Conservation (phyloP, 2,329 filamentous ascomycete species). For the Fusarium algeriense region DNA sequence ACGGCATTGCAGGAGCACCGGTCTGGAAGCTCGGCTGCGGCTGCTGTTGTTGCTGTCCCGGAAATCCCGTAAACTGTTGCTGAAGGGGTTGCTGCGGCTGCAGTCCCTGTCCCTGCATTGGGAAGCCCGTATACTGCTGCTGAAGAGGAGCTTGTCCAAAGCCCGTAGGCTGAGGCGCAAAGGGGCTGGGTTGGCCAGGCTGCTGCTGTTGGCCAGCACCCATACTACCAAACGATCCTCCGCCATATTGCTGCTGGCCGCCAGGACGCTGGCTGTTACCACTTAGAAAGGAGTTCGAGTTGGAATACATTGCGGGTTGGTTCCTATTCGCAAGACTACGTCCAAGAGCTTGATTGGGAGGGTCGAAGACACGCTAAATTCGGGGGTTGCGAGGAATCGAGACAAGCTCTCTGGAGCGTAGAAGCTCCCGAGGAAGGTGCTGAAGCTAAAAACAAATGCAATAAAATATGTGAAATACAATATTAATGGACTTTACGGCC, state of each 20-base stretch:
- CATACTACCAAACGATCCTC: constrained; percentile 59
- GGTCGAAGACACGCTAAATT: constrained; percentile 35
- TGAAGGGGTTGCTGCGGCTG: constrained; percentile 72
- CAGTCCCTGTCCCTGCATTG: constrained; percentile 63
- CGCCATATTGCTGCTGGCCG: constrained; percentile 61
- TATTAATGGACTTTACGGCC: constrained; percentile 32
- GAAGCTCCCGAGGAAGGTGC: constrained; percentile 18
- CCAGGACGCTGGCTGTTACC: constrained; percentile 80
- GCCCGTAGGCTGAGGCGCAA: constrained; percentile 71
- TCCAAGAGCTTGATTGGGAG: constrained; percentile 31
- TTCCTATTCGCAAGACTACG: constrained; percentile 26
- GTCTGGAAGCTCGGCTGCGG: constrained; percentile 72
- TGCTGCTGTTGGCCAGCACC: constrained; percentile 58
- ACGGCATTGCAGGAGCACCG: constrained; percentile 69
- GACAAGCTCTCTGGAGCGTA: constrained; percentile 12
- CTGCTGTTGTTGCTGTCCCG: constrained; percentile 60
- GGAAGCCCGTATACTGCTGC: constrained; percentile 72
- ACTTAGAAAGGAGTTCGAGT: constrained; percentile 87
- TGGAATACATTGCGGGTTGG: constrained; percentile 80
- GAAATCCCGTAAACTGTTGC: constrained; percentile 77
- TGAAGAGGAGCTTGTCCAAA: constrained; percentile 66
- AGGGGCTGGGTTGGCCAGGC: constrained; percentile 63
- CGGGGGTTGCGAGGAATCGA: constrained; percentile 28
- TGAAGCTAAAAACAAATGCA: constrained; percentile 18
- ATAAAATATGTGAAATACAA: constrained; percentile 36